Conservation (phyloP, 164 flowering plant genomes). For the Buxus sempervirens region DNA sequence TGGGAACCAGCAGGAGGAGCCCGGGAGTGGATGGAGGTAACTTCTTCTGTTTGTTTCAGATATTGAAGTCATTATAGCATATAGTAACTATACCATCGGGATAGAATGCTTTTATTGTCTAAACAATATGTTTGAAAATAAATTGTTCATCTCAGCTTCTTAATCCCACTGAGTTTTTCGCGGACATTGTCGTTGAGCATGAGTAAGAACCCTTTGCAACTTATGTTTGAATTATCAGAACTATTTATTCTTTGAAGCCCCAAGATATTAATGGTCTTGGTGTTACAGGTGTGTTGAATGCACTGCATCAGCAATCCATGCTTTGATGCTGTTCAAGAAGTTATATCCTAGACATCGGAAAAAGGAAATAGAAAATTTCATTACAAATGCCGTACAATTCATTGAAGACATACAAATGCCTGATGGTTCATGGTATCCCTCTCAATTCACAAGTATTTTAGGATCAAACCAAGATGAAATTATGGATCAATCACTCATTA, state of each 20-base stretch:
- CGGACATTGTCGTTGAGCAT: conserved; percentile 27
- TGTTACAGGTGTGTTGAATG: conserved; percentile 32
- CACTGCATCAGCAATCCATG: conserved; percentile 38
- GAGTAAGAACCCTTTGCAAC: conserved; percentile 18
- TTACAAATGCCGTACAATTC: conserved; percentile 25
- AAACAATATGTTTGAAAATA: too few relatives aligned
- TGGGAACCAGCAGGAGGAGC: conserved; percentile 29
- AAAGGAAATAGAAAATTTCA: conserved; percentile 33
- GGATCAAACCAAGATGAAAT: neutral
- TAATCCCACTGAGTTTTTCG: conserved; percentile 33
- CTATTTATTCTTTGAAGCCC: neutral
- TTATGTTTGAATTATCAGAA: neutral
- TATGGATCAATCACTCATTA: conserved; percentile 1
- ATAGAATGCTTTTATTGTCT: neutral
- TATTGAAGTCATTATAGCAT: too few relatives aligned
- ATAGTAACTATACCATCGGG: too few relatives aligned
- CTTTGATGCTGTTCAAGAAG: conserved; percentile 36
- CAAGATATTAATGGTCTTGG: too few relatives aligned
- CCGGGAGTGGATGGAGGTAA: conserved; percentile 24
- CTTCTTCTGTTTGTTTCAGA: neutral
- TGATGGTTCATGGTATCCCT: conserved; percentile 37
- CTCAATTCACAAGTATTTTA: neutral
- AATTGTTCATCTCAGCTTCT: too few relatives aligned
- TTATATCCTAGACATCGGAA: conserved; percentile 37
- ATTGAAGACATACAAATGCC: conserved; percentile 30